Evolutionary conservation across 2,329 filamentous ascomycete genomes (phyloP).

Genomic region (Pseudopithomyces maydicus): DNA sequence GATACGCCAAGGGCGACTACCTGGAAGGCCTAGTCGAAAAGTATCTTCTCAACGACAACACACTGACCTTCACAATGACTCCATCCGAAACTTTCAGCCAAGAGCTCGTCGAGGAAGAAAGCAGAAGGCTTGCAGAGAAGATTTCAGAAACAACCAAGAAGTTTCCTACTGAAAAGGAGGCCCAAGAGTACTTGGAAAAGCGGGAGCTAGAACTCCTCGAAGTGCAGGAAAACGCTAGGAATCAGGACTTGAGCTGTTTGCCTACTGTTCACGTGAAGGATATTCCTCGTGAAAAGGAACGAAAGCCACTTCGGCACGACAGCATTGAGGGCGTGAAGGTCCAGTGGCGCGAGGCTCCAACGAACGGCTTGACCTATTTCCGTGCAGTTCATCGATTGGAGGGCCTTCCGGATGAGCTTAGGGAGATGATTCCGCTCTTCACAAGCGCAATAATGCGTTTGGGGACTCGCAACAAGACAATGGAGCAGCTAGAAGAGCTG

Average conservation of each 20-base stretch:
- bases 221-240: slow-evolving; percentile 83
- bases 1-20: slow-evolving; percentile 77
- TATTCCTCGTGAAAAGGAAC: slow-evolving; percentile 79
- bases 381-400: slow-evolving; percentile 82
- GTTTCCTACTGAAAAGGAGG: slow-evolving; percentile 73
- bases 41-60: slow-evolving; percentile 86
- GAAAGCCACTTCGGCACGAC: slow-evolving; percentile 67
- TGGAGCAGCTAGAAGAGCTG: slow-evolving; percentile 93
- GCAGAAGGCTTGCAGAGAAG: slow-evolving; percentile 72
- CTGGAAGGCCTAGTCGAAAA: slow-evolving; percentile 85
- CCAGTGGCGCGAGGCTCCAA: slow-evolving; percentile 91
- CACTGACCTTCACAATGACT: slow-evolving; percentile 91
- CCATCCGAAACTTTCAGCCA: slow-evolving; percentile 77
- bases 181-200: slow-evolving; percentile 72
- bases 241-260: slow-evolving; percentile 83
- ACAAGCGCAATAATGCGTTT: slow-evolving; percentile 92
- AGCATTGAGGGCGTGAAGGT: slow-evolving; percentile 68
- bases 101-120: slow-evolving; percentile 78
- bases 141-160: slow-evolving; percentile 71
- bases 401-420: slow-evolving; percentile 80
- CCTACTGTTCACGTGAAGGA: slow-evolving; percentile 88
- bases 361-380: slow-evolving; percentile 96
- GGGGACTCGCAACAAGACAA: slow-evolving; percentile 83
- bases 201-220: slow-evolving; percentile 80
- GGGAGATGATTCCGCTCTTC: slow-evolving; percentile 85